These are phyloP conservation scores for Populus ilicifolia DNA, from an alignment of 345 rosid genomes.

Conservation along the genomic window DNA sequence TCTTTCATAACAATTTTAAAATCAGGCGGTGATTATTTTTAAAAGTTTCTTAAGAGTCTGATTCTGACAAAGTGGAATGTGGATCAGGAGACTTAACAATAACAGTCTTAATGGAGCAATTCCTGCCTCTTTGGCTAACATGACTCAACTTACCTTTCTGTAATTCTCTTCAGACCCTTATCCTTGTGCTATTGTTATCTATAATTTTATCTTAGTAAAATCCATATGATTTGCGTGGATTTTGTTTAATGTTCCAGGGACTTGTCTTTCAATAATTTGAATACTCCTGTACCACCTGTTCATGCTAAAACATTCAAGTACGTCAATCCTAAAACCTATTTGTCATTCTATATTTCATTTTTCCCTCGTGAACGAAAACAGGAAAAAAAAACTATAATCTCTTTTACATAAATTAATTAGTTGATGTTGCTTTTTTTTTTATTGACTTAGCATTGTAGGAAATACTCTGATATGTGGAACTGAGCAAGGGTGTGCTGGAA, in stretches of 20 bases:
- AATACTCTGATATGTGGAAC: conserved; percentile 76
- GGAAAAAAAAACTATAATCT: background rate
- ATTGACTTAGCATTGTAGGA: conserved; percentile 61
- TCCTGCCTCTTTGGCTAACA: conserved; percentile 67
- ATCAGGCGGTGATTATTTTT: background rate
- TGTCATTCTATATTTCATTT: conserved; percentile 5
- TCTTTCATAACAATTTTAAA: background rate
- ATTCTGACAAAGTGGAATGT: background rate
- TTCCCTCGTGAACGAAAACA: conserved; percentile 1
- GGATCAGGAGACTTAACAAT: conserved; percentile 69
- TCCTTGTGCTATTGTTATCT: background rate
- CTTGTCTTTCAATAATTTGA: conserved; percentile 41
- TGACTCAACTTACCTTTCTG: conserved; percentile 80
- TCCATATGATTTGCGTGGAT: background rate
- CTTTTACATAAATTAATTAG: background rate
- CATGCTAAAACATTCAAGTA: conserved; percentile 43
- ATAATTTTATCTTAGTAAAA: background rate
- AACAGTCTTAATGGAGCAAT: conserved; percentile 70
- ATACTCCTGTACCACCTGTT: conserved; percentile 34
- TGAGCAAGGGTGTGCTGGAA: conserved; percentile 61
- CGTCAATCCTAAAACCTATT: conserved; percentile 27
- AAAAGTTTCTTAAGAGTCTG: background rate
- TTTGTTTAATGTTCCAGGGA: conserved; percentile 27
- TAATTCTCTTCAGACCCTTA: conserved; percentile 33
- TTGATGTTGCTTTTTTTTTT: background rate